Evolutionary conservation across 345 rosid species (phyloP), one percentile per base, ranked within the genome.

Genomic region (Iberis pinnata): DNA sequence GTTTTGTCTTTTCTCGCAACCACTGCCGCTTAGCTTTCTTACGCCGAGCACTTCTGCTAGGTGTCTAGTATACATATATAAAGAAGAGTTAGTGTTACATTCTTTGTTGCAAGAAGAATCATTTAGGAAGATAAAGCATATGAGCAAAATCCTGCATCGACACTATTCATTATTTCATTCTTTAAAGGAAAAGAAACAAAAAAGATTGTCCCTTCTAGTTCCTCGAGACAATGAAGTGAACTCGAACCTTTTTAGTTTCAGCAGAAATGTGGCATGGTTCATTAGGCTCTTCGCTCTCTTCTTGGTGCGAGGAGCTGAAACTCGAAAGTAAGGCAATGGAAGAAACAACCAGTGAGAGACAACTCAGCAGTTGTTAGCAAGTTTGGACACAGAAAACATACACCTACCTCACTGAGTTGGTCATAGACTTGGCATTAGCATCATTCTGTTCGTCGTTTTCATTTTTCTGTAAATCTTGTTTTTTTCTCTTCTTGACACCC

Each of bases 21-120:
- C 85, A 80, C 55, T 16, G 78, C 70, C 95, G 79, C 75, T 77
- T 88, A 18, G 85, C 83, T 70, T 83, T 82, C 67, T 93, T 93
- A 45, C 99, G 95, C 1, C 95, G 80, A 66, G 97, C 87, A 69
- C 85, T 93, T 70, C 99, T 73, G 64, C 99, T 86, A 18, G 90
- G 95, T 6, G 61, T 43, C 99, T 84, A 61, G n/a, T n/a, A 63
- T 8, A 63, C 22, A 72, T 22, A 65, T 48, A 40, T 10, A 42
- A 43, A 18, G 52, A 66, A 44, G 54, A 63, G 65, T 56, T 63
- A 62, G 55, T 19, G 31, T 49, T 42, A 55, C 19, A 43, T 24
- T 49, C 36, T 54, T 45, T 10, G 33, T 41, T 39, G 53, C 45
- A 67, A 49, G 12, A 47, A 26, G 43, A 22, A 44, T 13, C 10